Base-by-base conservation (phyloP, 2,329 filamentous ascomycete genomes). In the Emmonsiellopsis sp. region DNA sequence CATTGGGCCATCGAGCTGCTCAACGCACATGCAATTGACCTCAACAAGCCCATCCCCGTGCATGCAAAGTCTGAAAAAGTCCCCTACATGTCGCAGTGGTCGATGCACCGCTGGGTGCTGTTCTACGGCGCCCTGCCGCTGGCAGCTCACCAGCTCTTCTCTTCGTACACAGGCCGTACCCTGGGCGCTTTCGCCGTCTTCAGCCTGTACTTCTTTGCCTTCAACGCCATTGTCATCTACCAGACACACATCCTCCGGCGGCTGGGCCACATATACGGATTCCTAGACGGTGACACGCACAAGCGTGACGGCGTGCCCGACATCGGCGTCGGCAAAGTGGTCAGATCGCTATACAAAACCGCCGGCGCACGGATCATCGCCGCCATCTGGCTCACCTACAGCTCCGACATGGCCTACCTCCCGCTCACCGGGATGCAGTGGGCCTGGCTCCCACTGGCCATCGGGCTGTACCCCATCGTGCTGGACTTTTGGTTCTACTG, bases 401-500 rank as follows among this genome's bases (percentile, higher is more conserved):
- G 59, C 10, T 37, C 50, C 2, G 58, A 52, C 7, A 59, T 59
- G 41, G 42, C 59, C 0, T 68, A 67, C 1, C 46, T 56, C 1
- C 52, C 61, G 8, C 60, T 66, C 35, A 64, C 60, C 52, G 20
- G 20, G 20, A 26, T 26, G 20, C 20, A 26, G 20, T 71, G 67
- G 63, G 57, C 55, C n/a, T 70, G 68, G 67, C 64, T 74, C 0
- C 62, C 68, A 0, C 31, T 75, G 5, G 69, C 74, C 38, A 62
- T 72, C 5, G 69, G 69, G 0, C 57, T 74, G 0, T 76, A 76
- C 55, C 67, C 66, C 3, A 65, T 75, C 49, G 61, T 75, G 7
- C 64, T 76, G 5, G 73, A 75, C 57, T 73, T 74, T 47, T 76
- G 71, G 70, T 74, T 73, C 59, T 74, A 74, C 59, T 65, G 68